Conservation (phyloP, 2,329 filamentous ascomycete species). For the Aspergillus fumigatiaffinis region DNA sequence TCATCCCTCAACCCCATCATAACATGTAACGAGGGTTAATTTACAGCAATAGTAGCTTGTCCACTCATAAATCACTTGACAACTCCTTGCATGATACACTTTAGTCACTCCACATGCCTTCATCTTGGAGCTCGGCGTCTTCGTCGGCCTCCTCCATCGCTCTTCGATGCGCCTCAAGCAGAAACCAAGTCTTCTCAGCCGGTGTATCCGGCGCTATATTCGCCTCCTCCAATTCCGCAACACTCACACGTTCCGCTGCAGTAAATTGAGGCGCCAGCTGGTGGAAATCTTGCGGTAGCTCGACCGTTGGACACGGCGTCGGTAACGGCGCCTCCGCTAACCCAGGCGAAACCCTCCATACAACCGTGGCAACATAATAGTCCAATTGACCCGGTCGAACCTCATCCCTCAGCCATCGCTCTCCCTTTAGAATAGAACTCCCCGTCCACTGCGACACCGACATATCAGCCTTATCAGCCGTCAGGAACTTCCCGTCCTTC, state of each 20-base stretch:
- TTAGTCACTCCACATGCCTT: neutral
- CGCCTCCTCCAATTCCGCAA: neutral
- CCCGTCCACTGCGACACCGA: conserved; percentile 44
- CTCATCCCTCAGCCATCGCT: conserved; percentile 45
- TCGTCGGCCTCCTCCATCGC: neutral
- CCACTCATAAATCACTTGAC: neutral
- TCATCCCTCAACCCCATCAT: neutral
- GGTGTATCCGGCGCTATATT: neutral
- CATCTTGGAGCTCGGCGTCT: too few species aligned
- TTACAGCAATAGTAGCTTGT: neutral
- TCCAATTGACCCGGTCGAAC: conserved; percentile 35
- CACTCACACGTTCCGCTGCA: neutral
- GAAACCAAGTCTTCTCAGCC: neutral
- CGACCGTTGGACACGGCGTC: neutral
- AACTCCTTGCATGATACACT: neutral
- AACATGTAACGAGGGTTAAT: neutral
- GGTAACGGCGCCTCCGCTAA: neutral
- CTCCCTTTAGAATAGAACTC: conserved; percentile 38
- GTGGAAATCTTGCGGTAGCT: neutral
- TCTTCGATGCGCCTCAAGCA: neutral
- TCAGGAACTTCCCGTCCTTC: conserved; percentile 30
- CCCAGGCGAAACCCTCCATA: conserved; percentile 22
- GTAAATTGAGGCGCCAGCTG: neutral
- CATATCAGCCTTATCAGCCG: conserved; percentile 25
- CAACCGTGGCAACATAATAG: conserved; percentile 44